Percentiles rank a stretch among this genome's conserved stretches.
phyloP scores from a whole-genome alignment of 1,284 basidiomycete genomes.

The Polyporus tsugae region DNA sequence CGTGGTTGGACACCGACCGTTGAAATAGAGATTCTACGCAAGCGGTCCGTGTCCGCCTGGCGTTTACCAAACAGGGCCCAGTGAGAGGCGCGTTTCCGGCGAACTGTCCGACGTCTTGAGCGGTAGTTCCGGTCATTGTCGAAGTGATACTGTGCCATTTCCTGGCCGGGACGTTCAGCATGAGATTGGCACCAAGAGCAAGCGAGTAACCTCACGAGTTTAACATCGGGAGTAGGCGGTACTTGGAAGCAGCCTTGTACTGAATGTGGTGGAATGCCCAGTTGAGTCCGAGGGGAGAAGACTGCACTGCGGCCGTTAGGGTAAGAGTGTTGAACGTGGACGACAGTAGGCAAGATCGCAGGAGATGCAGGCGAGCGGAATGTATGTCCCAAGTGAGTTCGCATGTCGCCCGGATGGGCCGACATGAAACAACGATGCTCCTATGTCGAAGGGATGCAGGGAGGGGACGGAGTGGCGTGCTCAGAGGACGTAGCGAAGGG shows the following conservation, averaged over 20 bases:
- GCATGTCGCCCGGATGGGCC: too few relatives aligned
- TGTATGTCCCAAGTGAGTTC: not conserved
- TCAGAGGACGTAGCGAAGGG: not conserved
- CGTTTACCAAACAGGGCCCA: too few relatives aligned
- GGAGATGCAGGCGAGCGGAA: not conserved
- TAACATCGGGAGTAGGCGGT: not conserved
- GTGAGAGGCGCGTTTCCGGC: too few relatives aligned
- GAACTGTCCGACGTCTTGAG: too few relatives aligned
- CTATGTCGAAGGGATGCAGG: not conserved
- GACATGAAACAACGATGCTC: not conserved
- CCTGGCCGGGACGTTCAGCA: not conserved
- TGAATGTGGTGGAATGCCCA: not conserved
- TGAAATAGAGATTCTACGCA: not conserved
- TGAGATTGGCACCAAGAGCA: not conserved
- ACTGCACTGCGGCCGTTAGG: too few relatives aligned
- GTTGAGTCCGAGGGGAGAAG: not conserved
- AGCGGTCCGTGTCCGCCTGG: too few relatives aligned
- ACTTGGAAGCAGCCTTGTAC: not conserved
- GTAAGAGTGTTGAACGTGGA: too few relatives aligned
- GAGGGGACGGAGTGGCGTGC: not conserved
- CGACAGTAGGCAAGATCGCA: not conserved
- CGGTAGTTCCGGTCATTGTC: too few relatives aligned
- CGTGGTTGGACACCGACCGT: not conserved
- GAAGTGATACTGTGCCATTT: not conserved
- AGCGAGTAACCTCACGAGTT: not conserved